A percentile compares a stretch with the other conserved stretches of the same genome.
Conservation (phyloP, 495 filamentous ascomycete species). For the Aspergillus mulundensis region DNA sequence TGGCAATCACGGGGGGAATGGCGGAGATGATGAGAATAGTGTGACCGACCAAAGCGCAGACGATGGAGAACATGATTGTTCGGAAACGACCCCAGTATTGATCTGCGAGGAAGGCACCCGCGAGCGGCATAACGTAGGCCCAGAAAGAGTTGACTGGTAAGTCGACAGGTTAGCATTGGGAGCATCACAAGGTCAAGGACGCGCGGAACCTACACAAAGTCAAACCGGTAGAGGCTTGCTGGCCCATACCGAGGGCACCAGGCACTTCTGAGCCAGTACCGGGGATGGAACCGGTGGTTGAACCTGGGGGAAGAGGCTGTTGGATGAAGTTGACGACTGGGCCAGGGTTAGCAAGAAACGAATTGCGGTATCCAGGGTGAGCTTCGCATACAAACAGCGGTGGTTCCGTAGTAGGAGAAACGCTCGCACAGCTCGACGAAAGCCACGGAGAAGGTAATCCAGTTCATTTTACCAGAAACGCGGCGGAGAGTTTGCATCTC, state of each 20-base stretch:
- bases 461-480: constrained; percentile 61
- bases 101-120: constrained; percentile 70
- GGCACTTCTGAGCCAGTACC: constrained; percentile 43
- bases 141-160: constrained; percentile 73
- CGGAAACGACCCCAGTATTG: constrained; percentile 63
- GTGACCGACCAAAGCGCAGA: constrained; percentile 59
- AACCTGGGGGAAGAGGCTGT: constrained; percentile 54
- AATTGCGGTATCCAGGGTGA: not conserved
- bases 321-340: constrained; percentile 65
- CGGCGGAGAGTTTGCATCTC: constrained; percentile 58
- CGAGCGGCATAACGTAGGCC: constrained; percentile 66
- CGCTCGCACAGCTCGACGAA: constrained; percentile 76
- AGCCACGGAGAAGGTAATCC: constrained; percentile 62
- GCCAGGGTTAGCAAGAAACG: not conserved
- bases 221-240: constrained; percentile 60
- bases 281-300: constrained; percentile 54
- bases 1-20: constrained; percentile 53
- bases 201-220: constrained; percentile 41
- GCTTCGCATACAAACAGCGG: constrained; percentile 56
- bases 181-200: not conserved
- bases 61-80: constrained; percentile 56
- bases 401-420: constrained; percentile 76
- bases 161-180: not conserved
- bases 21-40: constrained; percentile 58
- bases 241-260: constrained; percentile 65